Evolutionary conservation across 163 green algal species (phyloP).

Genomic region (Chloromonas sp.): DNA sequence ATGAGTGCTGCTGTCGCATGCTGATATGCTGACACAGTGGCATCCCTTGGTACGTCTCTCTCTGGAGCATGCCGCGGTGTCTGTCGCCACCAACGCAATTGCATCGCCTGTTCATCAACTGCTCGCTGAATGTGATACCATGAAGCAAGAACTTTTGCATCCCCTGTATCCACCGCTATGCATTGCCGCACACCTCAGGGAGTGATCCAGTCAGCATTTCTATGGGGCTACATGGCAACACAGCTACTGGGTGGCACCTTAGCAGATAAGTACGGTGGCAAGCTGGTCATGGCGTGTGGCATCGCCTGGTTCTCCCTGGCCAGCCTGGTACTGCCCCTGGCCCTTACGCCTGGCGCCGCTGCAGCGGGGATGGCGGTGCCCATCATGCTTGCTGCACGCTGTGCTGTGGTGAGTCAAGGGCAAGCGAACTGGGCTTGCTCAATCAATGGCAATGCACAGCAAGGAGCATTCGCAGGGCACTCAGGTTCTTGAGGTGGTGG

Average conservation of each 20-base stretch:
- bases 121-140: too few species aligned
- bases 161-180: too few species aligned
- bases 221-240: slow-evolving; percentile 78
- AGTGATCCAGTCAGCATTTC: slow-evolving; percentile 71
- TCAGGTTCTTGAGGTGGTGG: not conserved
- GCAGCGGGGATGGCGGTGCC: slow-evolving; percentile 52
- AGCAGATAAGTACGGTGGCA: slow-evolving; percentile 67
- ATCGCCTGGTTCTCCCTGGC: slow-evolving; percentile 69
- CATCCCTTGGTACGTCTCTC: too few species aligned
- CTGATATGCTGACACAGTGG: too few species aligned
- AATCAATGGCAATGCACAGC: not conserved
- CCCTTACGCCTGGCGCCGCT: slow-evolving; percentile 26
- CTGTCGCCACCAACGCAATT: too few species aligned
- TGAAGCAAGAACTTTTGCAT: too few species aligned
- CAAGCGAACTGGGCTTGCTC: not conserved
- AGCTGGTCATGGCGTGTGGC: slow-evolving; percentile 67
- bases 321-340: slow-evolving; percentile 62
- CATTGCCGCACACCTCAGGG: slow-evolving; percentile 35
- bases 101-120: too few species aligned
- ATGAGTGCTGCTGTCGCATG: not conserved
- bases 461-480: too few species aligned
- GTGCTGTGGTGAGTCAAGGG: slow-evolving; percentile 27
- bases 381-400: slow-evolving; percentile 48
- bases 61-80: too few species aligned
- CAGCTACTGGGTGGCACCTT: slow-evolving; percentile 66